Evolutionary conservation across 148 eudicot genomes (phyloP), one percentile per base, ranked within the genome.

Genomic region (Talinum fruticosum): DNA sequence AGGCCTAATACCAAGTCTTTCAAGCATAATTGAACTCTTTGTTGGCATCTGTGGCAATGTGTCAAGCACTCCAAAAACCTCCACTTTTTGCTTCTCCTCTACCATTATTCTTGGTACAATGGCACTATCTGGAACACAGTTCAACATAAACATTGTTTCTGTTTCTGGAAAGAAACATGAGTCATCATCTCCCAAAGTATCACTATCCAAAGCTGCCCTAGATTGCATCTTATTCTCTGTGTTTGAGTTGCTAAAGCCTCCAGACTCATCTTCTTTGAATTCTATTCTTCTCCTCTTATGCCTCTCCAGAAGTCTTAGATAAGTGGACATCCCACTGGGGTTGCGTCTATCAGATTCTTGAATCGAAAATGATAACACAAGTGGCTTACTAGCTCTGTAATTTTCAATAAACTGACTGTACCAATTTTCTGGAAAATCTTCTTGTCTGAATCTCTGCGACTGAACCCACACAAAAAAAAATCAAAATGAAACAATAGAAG

Each of bases 1-100:
- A 57, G 94, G 93, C 76, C 89, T 84, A 77, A 93, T 93, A 73
- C 97, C 99, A 80, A 96, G 97, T 82, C 99, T 87, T 87, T 96
- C 97, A 37, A 96, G 91, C 99, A 91, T 91, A 74, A 96, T 93
- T 75, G 97, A 89, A 83, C 88, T 96, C 82, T 87, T 93, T 69
- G 93, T 86, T 73, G 87, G 73, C 47, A 89, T 76, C 82, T 87
- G 88, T 24, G 99, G 99, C 57, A 96, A 86, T 45, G 83, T 90
- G 85, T 96, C 99, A 73, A 96, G 85, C 85, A 93, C 90, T 68
- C 97, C 97, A 86, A 86, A 90, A 79, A 82, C 87, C 76, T 87
- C 90, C 71, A 88, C 79, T 78, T 88, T 85, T 38, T 73, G 89
- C 45, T 77, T 84, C 71, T 83, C 85, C 64, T 83, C 83, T 68